Conservation (phyloP, 2,329 filamentous ascomycete species). For the Talaromyces pinophilus region DNA sequence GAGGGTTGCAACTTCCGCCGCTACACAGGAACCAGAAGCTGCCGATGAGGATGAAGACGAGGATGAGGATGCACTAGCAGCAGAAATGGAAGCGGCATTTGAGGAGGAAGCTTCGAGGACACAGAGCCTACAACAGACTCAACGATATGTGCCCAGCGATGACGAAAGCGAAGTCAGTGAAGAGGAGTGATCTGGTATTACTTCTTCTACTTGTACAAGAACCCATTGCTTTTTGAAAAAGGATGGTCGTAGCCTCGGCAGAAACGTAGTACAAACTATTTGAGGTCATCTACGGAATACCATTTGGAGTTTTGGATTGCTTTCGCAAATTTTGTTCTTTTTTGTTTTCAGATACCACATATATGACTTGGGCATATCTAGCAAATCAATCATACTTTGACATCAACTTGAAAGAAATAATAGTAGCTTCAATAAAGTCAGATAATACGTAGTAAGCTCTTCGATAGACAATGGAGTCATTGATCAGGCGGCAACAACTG, state of each 20-base stretch:
- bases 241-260: neutral
- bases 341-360: constrained; percentile 17
- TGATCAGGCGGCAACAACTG: neutral
- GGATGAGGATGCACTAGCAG: constrained; percentile 57
- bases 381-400: neutral
- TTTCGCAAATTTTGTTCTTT: neutral
- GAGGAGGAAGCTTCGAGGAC: constrained; percentile 48
- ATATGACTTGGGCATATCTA: neutral
- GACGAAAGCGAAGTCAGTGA: constrained; percentile 67
- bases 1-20: constrained; percentile 7
- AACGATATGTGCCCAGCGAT: constrained; percentile 46
- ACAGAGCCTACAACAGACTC: constrained; percentile 31
- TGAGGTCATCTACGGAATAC: neutral
- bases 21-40: neutral
- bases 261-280: neutral
- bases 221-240: neutral
- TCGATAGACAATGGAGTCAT: neutral
- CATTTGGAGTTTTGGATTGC: constrained; percentile 5
- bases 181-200: constrained; percentile 54
- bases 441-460: neutral
- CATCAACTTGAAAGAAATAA: too few relatives aligned
- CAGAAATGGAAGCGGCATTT: constrained; percentile 59
- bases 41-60: constrained; percentile 23
- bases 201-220: neutral
- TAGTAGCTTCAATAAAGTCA: neutral